Base-by-base conservation (phyloP, 495 filamentous ascomycete species). In the Penicillium psychrofluorescens region DNA sequence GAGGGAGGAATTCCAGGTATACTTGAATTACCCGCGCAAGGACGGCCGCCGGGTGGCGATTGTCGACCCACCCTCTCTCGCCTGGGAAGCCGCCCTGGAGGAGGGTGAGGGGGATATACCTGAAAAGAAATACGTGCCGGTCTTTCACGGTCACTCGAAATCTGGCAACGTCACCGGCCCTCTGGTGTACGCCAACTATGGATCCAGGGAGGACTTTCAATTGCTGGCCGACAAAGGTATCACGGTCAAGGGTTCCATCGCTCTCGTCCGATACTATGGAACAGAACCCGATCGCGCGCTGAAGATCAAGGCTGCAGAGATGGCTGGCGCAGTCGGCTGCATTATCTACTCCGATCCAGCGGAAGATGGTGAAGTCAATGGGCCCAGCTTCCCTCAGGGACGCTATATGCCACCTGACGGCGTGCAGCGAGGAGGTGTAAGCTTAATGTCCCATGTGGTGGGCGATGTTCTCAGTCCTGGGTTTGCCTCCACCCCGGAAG, bases 171-270 rank as follows among this genome's bases (percentile, higher is more conserved):
- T 91, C 16, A 85, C 76, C n/a, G 92, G 94, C 0, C 90, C 84
- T n/a, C 62, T 99, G 41, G 77, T 99, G 2, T 99, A 95, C 57
- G 94, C 86, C 15, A 95, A 96, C 56, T 94, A 90, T 53, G 92
- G 94, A 11, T 84, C 86, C 40, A 76, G 76, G 36, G 80, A 86
- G 39, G 92, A 99, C 57, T 97, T 91, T 56, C 66, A 84, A 55
- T 59, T 59, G 39, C 66, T 99, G 22, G 63, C 76, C 40, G 78
- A 90, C 36, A 71, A 72, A 40, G 89, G 85, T 1, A 70, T 97
- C 44, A 72, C 83, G 10, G 66, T 89, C 1, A 76, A 79, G 7
- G 92, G 91, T 11, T 80, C 88, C 0, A 91, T 98, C 52, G 86
- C 80, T 12, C 69, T 98, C 29, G 82, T 97, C 36, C 76, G 86